Evolutionary conservation across 495 filamentous ascomycete genomes (phyloP), one percentile per base, ranked within the genome.

Genomic region (Hypoxylon cercidicola): DNA sequence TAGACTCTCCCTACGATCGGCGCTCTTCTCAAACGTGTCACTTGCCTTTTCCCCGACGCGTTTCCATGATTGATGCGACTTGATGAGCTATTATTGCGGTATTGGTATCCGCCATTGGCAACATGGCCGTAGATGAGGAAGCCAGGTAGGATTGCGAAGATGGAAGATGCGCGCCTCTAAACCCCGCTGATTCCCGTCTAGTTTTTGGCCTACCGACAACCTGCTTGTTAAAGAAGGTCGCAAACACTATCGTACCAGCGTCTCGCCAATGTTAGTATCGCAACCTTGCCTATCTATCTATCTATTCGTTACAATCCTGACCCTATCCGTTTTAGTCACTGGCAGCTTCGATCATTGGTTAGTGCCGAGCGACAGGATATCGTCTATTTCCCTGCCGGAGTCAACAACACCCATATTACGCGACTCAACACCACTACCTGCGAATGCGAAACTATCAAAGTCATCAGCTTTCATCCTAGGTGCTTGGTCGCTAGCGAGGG

Each of bases 341-440:
- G 88, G 81, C 95, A 99, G 77, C 85, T 99, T 46, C 91, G 93
- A 49, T 93, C 96, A 66, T 87, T 96, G 64, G 89, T 98, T 70
- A 94, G 90, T 74, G 89, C 87, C 25, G 88, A 91, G 52, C 84
- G 88, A 57, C 84, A 87, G 19, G 86, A 92, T 76, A 74, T 86
- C 63, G 84, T 99, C 66, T 96, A 93, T 80, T 95, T 94, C 67
- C 91, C 92, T 49, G 85, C 84, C 69, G 87, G 89, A 49, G 75
- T 84, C 64, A 75, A 75, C 61, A 76, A 74, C 53, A 68, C 62
- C 25, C 85, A 93, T 45, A 81, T 99, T 39, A 92, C 88, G 74
- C 83, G 83, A 5, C 83, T 96, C 18, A 85, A 95, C 60, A 85
- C 90, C 5, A 82, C 83, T 46, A 88, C 90, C 1, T 84, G 84